Base-by-base conservation (phyloP, 1,284 basidiomycete species). In the Rhodotorula sp. region DNA sequence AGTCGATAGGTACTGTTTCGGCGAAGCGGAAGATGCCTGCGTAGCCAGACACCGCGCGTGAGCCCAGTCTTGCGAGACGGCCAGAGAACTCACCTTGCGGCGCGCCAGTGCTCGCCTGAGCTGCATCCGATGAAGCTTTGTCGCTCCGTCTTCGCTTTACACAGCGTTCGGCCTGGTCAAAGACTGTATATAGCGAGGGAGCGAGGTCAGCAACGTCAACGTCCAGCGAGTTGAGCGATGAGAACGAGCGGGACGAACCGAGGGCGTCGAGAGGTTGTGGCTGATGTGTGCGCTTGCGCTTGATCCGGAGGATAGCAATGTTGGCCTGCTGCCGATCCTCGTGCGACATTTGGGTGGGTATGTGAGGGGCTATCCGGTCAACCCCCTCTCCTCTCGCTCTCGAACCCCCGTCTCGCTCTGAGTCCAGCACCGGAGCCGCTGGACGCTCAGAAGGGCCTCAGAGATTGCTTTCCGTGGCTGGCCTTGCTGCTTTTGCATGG, bases 11-110 rank as follows among this genome's bases (percentile, higher is more conserved):
- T n/a, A 74, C 71, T 0, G 73, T 73, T 49, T 70, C 68, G 17
- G 73, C 73, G 36, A 74, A 74, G n/a, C 66, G 58, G 49, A 74
- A 74, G 49, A 74, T 69, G 24, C 71, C 73, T 72, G 52, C 10
- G 11, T 0, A 10, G 13, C 24, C 4, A 9, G 1, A 8, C 5
- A 9, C n/a, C n/a, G 3, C 2, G 29, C 20, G 47, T 36, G 27
- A n/a, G 24, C 0, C 7, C 8, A 3, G 29, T 19, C 17, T 30
- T 1, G 30, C 2, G 22, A 2, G 2, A 4, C 20, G 15, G 5
- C 15, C 24, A 8, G 24, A 49, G n/a, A 17, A 13, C 49, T 11
- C 5, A 53, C 69, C 61, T 51, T 10, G 47, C 20, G 59, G 24
- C 8, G 51, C 20, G 0, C 59, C 51, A 10, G 22, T 39, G 13